Conservation (phyloP, 2,329 filamentous ascomycete genomes). For the Stachybotrys chartarum region DNA sequence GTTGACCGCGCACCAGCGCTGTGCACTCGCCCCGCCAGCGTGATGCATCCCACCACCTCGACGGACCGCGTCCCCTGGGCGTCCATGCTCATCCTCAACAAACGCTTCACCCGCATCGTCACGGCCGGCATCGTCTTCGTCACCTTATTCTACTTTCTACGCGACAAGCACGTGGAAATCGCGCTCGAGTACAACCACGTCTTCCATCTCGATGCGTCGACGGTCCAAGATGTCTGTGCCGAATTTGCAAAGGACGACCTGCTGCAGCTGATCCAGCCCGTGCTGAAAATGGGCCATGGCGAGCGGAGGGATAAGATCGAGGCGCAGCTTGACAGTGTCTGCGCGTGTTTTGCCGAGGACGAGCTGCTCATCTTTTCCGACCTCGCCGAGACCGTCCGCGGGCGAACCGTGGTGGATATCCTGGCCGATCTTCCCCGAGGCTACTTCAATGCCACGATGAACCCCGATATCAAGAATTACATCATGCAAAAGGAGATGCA, state of each 20-base stretch:
- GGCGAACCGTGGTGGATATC: slow-evolving; percentile 36
- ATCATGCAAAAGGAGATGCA: slow-evolving; percentile 29
- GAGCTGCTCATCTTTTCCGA: slow-evolving; percentile 44
- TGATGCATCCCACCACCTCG: not conserved
- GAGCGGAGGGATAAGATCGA: slow-evolving; percentile 18
- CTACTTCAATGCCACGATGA: slow-evolving; percentile 23
- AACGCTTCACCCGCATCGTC: slow-evolving; percentile 21
- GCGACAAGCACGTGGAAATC: slow-evolving; percentile 9
- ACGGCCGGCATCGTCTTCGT: slow-evolving; percentile 13
- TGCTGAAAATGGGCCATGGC: slow-evolving; percentile 25
- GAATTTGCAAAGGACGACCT: slow-evolving; percentile 21
- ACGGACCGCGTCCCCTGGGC: slow-evolving; percentile 6
- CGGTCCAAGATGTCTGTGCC: slow-evolving; percentile 18
- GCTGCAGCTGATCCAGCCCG: slow-evolving; percentile 21
- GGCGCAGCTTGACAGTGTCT: slow-evolving; percentile 43
- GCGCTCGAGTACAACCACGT: not conserved
- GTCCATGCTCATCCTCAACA: slow-evolving; percentile 20
- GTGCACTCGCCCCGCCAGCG: not conserved
- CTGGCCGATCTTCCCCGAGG: slow-evolving; percentile 35
- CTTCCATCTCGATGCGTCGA: not conserved
- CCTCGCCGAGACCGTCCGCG: slow-evolving; percentile 34
- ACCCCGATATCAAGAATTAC: slow-evolving; percentile 31
- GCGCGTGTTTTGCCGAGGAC: slow-evolving; percentile 36
- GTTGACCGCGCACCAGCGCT: not conserved
- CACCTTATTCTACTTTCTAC: slow-evolving; percentile 14